A percentile compares a stretch with the other conserved stretches of the same genome.
Evolutionary conservation across 345 rosid species (phyloP).

Genomic region (Ailanthus altissimus): DNA sequence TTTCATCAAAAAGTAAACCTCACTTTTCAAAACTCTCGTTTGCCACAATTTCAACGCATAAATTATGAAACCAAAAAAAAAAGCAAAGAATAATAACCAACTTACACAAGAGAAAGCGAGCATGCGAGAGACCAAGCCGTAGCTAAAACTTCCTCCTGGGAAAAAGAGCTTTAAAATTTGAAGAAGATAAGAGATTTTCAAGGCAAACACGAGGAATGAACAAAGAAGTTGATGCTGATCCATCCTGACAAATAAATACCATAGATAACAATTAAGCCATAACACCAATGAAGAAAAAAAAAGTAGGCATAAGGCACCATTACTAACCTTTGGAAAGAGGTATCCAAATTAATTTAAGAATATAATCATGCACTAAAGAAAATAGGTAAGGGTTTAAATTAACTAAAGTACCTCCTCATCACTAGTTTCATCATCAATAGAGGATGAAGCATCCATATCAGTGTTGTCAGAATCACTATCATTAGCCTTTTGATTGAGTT

Average conservation of each 20-base stretch:
- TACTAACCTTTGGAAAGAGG: no score
- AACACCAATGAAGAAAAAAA: no score
- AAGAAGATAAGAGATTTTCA: neutral
- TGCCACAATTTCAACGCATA: neutral
- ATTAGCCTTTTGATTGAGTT: constrained; percentile 21
- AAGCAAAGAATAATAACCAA: neutral
- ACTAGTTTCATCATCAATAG: constrained; percentile 40
- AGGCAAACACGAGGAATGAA: neutral
- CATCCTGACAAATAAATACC: no score
- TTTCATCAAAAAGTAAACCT: constrained; percentile 45
- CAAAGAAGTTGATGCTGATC: neutral
- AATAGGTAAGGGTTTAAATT: neutral
- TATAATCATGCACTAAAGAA: neutral
- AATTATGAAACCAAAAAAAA: neutral
- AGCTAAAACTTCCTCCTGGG: neutral
- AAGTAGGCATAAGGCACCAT: no score
- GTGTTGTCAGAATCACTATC: constrained; percentile 35
- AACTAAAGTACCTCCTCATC: constrained; percentile 44
- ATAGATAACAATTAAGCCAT: no score
- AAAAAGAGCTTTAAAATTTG: neutral
- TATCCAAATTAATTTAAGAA: neutral
- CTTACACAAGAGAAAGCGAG: constrained; percentile 36
- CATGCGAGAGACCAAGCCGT: constrained; percentile 25
- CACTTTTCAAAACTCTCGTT: neutral
- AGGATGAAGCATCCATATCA: constrained; percentile 17